Evolutionary conservation across 1,139 yeast genomes (phyloP), one percentile per base, ranked within the genome.

Genomic region (Hyphopichia pseudoburtonii): DNA sequence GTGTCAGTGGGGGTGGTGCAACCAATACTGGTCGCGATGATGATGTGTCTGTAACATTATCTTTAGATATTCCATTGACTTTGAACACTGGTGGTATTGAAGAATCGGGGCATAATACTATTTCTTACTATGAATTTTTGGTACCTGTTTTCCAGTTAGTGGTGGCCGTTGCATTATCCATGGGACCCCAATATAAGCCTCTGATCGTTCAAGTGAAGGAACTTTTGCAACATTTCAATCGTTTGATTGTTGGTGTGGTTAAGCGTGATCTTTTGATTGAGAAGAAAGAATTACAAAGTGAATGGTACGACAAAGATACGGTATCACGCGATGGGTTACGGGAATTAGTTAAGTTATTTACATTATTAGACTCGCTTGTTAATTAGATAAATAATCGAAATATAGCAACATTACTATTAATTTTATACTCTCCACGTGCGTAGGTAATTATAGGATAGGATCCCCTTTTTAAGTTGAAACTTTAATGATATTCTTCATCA

Each of bases 141-240:
- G 73, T 82, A n/a, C 95, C 96, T 0, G 69, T 84, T 3, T 85
- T 88, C 61, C 95, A 87, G 50, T 65, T 88, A 36, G 69, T 87
- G 2, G 62, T 81, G 10, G 81, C 95, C 0, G 68, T 86, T 5
- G 64, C 85, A 8, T 64, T 88, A 17, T 78, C 95, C 2, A 78
- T 86, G 73, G 96, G 96, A 0, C 82, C 92, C 3, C 81, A 82
- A 36, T 87, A 88, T 56, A 75, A 72, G 42, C 74, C 78, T 1
- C 81, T 84, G n/a, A 69, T 80, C 16, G 56, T 62, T 4, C 81
- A 78, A 48, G 82, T 82, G 0, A 69, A 66, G 40, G 68, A 62
- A 6, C 60, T 89, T 35, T 56, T 87, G 52, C 54, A 57, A 5
- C 76, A 74, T 34, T 81, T 80, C 52, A 70, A 75, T 36, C 74